phyloP scores from a whole-genome alignment of 108 stramenopile genomes.

The Cyclostephanos tholiformis region DNA sequence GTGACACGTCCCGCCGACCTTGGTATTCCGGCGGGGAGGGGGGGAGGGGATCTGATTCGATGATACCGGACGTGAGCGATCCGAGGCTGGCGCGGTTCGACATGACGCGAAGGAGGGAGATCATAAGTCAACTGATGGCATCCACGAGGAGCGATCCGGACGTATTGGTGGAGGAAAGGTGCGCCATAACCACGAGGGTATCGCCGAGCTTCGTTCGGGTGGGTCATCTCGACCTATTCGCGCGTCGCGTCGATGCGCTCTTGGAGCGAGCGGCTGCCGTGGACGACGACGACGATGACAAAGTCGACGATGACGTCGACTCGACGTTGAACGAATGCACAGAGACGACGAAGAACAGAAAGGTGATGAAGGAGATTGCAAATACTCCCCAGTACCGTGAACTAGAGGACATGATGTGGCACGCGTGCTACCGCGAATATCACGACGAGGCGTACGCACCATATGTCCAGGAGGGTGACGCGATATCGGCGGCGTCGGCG shows the following conservation, averaged over 20 bases:
- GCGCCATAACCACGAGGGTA: conserved; percentile 89
- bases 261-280: not conserved
- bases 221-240: conserved; percentile 88
- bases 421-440: conserved; percentile 83
- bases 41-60: conserved; percentile 1
- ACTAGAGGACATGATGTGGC: conserved; percentile 77
- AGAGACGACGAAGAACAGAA: not conserved
- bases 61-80: conserved; percentile 62
- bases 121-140: conserved; percentile 62
- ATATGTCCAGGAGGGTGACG: conserved; percentile 51
- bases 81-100: conserved; percentile 72
- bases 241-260: conserved; percentile 54
- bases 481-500: conserved; percentile 55
- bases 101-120: conserved; percentile 53
- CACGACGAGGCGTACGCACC: conserved; percentile 66
- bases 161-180: conserved; percentile 73
- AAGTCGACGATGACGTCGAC: conserved; percentile 1
- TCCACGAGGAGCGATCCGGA: conserved; percentile 79
- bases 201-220: conserved; percentile 77
- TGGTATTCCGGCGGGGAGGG: conserved; percentile 69
- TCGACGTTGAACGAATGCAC: not conserved
- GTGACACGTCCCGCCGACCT: conserved; percentile 62
- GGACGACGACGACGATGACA: not conserved
- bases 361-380: conserved; percentile 24
- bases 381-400: conserved; percentile 65